Evolutionary conservation across 2,329 filamentous ascomycete species (phyloP), one percentile per base, ranked within the genome.

Genomic region (Phyllosticta citribraziliensis): DNA sequence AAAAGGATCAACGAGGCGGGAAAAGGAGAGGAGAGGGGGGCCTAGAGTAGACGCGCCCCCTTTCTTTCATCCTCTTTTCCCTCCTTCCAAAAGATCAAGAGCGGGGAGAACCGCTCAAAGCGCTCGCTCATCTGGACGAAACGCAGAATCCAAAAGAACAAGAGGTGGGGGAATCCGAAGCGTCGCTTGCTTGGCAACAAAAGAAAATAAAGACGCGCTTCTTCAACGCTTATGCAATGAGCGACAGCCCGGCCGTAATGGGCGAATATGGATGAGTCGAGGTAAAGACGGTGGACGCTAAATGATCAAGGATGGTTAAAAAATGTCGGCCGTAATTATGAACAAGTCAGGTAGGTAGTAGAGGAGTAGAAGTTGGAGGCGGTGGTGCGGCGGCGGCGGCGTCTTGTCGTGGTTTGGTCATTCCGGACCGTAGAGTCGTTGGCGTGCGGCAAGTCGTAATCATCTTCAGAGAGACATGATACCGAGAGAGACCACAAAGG

Each of bases 401-500:
- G 40, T 47, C 40, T 5, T 47, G 40, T 47, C 40, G 17, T n/a
- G 40, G 14, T 47, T 12, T 17, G 14, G n/a, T n/a, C 40, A 47
- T n/a, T n/a, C 12, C 5, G 40, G n/a, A 14, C 40, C 12, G 40
- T 47, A 17, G 40, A 17, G 14, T 47, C 47, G 20, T 25, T 52
- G 35, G 24, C 35, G 20, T 53, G 52, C 55, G 17, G 30, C 24
- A n/a, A 55, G 14, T 52, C 58, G 58, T 27, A 35, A 50, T 25
- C 33, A 33, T 56, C 53, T 53, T 56, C 24, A 60, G 25, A 58
- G 40, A 56, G 58, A 53, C 33, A 51, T 33, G 52, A 60, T 55
- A 55, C 58, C 58, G 27, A 60, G 58, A n/a, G 51, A 60, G 33
- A 54, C 58, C n/a, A 30, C 35, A 25, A 54, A 60, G 40, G 40